Evolutionary conservation across 352 stramenopile species (phyloP).

Genomic region (Globisporangium uncinulatum): DNA sequence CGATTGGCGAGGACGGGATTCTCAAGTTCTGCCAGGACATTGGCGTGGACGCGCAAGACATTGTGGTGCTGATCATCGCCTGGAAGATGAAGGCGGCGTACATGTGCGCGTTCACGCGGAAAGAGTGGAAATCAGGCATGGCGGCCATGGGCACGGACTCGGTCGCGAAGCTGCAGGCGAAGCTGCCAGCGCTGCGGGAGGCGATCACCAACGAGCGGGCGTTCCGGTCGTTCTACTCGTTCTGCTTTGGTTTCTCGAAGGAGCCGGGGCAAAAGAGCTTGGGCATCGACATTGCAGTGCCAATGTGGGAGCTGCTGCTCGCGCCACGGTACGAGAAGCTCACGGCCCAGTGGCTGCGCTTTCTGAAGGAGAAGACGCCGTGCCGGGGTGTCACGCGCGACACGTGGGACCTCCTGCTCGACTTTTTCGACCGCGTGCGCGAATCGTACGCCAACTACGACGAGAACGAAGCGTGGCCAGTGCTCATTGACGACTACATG

Average conservation of each 20-base stretch:
- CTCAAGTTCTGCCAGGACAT: conserved; percentile 80
- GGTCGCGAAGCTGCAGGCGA: conserved; percentile 42
- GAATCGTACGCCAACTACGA: conserved; percentile 82
- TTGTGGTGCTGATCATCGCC: conserved; percentile 78
- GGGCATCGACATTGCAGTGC: conserved; percentile 75
- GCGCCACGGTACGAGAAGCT: conserved; percentile 55
- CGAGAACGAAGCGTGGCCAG: conserved; percentile 86
- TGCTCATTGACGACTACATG: conserved; percentile 90
- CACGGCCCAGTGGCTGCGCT: conserved; percentile 66
- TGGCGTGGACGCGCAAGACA: conserved; percentile 65
- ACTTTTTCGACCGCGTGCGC: conserved; percentile 82
- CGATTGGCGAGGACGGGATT: conserved; percentile 71
- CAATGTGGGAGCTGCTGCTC: conserved; percentile 86
- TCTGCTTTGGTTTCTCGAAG: conserved; percentile 87
- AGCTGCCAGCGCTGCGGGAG: conserved; percentile 50
- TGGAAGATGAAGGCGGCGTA: conserved; percentile 85
- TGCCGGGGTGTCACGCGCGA: conserved; percentile 81
- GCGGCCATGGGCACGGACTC: conserved; percentile 71
- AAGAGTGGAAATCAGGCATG: conserved; percentile 82
- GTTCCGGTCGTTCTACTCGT: conserved; percentile 86
- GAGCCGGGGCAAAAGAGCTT: conserved; percentile 86
- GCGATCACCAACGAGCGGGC: conserved; percentile 40
- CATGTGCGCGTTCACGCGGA: conserved; percentile 83
- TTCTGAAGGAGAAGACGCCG: conserved; percentile 68
- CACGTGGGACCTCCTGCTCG: conserved; percentile 81